Conservation (phyloP, 1,139 yeast species). For the Sugiyamaella pinicola region DNA sequence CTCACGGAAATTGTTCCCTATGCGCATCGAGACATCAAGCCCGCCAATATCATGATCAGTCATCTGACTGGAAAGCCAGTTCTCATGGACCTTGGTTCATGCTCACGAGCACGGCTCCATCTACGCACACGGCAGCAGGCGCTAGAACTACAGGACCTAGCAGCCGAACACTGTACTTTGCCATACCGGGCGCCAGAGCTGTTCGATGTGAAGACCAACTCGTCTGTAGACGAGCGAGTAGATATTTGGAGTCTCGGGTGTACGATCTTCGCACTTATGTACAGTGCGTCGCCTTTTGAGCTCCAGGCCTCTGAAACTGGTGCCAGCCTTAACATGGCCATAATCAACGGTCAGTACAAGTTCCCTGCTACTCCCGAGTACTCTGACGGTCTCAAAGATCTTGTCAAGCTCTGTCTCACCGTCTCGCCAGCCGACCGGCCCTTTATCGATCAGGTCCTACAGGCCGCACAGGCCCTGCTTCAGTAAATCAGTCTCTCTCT, state of each 20-base stretch:
- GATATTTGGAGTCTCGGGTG: constrained; percentile 96
- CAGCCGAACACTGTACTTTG: constrained; percentile 83
- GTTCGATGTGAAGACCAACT: constrained; percentile 69
- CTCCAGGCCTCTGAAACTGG: constrained; percentile 79
- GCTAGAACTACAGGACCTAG: constrained; percentile 72
- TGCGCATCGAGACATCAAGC: constrained; percentile 87
- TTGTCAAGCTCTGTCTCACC: constrained; percentile 62
- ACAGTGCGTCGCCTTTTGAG: constrained; percentile 84
- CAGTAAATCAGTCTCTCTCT: too few species aligned
- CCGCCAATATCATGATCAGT: constrained; percentile 83
- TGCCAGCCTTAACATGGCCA: constrained; percentile 77
- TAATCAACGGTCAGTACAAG: constrained; percentile 65
- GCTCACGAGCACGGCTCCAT: constrained; percentile 61
- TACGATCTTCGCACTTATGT: constrained; percentile 72
- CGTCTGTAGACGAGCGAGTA: constrained; percentile 65
- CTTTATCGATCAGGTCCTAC: constrained; percentile 56
- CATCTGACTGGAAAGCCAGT: constrained; percentile 70
- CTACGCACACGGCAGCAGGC: constrained; percentile 70
- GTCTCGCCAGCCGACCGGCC: constrained; percentile 67
- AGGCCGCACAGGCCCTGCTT: constrained; percentile 4
- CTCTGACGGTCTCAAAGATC: constrained; percentile 54
- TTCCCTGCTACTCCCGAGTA: constrained; percentile 63
- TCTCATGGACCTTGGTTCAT: constrained; percentile 81
- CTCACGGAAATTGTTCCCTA: constrained; percentile 64
- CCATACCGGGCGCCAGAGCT: constrained; percentile 92